Evolutionary conservation across 2,329 filamentous ascomycete genomes (phyloP).

Genomic region (Hysterium pulicare): DNA sequence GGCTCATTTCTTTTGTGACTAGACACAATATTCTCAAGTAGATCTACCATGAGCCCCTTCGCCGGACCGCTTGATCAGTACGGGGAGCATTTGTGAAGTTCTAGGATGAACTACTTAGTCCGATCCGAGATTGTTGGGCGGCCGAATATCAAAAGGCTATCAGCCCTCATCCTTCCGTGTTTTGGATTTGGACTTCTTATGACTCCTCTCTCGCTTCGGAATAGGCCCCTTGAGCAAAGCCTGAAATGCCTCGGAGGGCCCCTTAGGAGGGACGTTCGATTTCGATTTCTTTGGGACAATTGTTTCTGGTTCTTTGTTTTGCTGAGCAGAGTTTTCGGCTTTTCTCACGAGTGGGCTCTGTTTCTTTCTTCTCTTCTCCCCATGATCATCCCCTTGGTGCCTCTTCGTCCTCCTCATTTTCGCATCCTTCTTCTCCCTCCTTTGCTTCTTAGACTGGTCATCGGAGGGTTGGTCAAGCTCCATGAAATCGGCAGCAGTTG

Average conservation of each 20-base stretch:
- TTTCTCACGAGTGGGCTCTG: neutral
- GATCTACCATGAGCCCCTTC: no score
- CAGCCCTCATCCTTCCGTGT: no score
- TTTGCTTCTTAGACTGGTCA: no score
- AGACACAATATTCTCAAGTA: no score
- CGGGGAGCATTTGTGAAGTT: no score
- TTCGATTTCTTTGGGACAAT: conserved; percentile 4
- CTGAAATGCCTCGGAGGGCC: conserved; percentile 8
- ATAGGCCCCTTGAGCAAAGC: conserved; percentile 9
- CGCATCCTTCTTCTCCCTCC: neutral
- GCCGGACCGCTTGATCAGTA: no score
- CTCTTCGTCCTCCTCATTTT: neutral
- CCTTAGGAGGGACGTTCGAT: conserved; percentile 6
- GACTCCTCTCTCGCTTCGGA: conserved; percentile 5
- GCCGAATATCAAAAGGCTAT: no score
- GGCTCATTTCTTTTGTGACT: no score
- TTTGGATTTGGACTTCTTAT: no score
- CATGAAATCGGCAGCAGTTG: neutral
- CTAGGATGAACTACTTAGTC: no score
- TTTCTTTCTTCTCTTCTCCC: neutral
- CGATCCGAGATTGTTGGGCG: no score
- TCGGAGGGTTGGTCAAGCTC: no score
- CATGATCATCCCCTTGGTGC: neutral
- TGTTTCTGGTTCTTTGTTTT: neutral
- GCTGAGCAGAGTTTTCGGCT: neutral